Evolutionary conservation across 345 rosid species (phyloP).

Genomic region (Boechera retrofracta): DNA sequence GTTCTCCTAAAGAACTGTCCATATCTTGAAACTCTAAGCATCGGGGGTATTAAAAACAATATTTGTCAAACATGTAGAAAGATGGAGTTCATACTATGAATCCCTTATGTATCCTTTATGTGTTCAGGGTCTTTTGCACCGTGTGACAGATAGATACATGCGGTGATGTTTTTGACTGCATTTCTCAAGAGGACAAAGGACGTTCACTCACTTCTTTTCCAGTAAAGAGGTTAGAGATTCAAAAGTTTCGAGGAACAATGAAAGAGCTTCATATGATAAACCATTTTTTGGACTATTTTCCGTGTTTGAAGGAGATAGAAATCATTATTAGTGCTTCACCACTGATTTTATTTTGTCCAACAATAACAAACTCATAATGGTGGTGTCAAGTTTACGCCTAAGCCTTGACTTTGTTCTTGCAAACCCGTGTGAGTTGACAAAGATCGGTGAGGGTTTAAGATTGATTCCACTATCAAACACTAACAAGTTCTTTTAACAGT

Average conservation of each 20-base stretch:
- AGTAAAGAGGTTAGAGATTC: neutral
- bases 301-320: neutral
- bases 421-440: neutral
- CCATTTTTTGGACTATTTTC: neutral
- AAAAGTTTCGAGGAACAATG: too few relatives aligned
- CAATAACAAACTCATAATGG: neutral
- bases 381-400: neutral
- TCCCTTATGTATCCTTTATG: neutral
- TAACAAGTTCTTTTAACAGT: too few relatives aligned
- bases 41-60: neutral
- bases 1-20: constrained; percentile 8
- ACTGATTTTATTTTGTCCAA: neutral
- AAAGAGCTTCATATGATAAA: too few relatives aligned
- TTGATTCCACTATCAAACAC: too few relatives aligned
- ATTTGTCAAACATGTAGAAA: neutral
- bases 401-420: neutral
- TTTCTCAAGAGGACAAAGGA: too few relatives aligned
- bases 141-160: neutral
- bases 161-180: neutral
- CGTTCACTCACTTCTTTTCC: neutral
- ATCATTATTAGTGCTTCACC: neutral
- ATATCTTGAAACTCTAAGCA: constrained; percentile 4
- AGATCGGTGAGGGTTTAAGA: neutral
- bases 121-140: neutral
- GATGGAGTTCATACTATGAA: neutral